Conservation (phyloP, 2,329 filamentous ascomycete species). For the Phoma sp. region DNA sequence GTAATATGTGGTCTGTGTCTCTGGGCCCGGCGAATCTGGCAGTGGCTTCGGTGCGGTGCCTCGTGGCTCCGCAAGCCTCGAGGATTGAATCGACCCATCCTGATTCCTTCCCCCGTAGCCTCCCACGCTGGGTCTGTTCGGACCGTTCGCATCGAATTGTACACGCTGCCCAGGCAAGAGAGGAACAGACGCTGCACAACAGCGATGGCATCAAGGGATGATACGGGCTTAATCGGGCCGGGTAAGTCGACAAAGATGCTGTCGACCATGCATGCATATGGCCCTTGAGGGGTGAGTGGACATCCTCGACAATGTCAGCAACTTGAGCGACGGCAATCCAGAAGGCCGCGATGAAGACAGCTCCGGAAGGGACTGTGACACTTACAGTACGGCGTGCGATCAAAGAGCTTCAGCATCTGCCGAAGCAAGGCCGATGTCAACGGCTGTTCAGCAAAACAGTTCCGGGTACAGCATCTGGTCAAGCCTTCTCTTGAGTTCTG, state of each 20-base stretch:
- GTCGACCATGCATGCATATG: too few species aligned
- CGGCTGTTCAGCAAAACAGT: background rate
- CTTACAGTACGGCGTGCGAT: slow-evolving; percentile 46
- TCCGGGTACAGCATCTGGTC: slow-evolving; percentile 20
- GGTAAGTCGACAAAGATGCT: too few species aligned
- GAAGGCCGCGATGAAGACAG: too few species aligned
- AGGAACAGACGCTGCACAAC: slow-evolving; percentile 26
- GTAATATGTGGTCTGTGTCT: slow-evolving; percentile 50
- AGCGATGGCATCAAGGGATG: too few species aligned
- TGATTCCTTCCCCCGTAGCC: slow-evolving; percentile 50
- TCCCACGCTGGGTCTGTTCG: slow-evolving; percentile 54
- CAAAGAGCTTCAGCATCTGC: slow-evolving; percentile 57
- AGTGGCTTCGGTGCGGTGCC: slow-evolving; percentile 82
- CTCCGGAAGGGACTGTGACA: slow-evolving; percentile 48
- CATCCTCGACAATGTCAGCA: too few species aligned
- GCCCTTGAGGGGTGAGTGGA: too few species aligned
- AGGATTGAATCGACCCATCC: slow-evolving; percentile 53
- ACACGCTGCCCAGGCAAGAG: slow-evolving; percentile 45
- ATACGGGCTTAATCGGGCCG: too few species aligned
- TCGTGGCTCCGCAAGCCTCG: slow-evolving; percentile 78
- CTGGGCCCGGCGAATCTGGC: slow-evolving; percentile 80
- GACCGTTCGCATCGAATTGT: slow-evolving; percentile 56
- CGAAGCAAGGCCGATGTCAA: slow-evolving; percentile 80
- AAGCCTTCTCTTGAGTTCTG: slow-evolving; percentile 18
- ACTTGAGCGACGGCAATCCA: too few species aligned